Evolutionary conservation across 1,139 yeast species (phyloP).

Genomic region (Hyphopichia khmerensis): DNA sequence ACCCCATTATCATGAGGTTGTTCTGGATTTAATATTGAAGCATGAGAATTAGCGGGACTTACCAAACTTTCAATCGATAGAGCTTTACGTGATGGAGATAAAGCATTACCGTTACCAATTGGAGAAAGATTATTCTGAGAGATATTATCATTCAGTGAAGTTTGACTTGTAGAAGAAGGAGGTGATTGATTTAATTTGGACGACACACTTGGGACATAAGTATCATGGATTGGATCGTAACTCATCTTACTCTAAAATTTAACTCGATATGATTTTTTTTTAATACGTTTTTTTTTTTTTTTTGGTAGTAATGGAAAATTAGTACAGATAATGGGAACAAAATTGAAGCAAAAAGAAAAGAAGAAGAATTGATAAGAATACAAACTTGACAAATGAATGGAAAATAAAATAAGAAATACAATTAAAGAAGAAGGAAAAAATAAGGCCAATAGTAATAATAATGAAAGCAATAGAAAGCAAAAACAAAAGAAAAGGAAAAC

Average conservation of each 20-base stretch:
- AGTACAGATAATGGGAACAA: neutral
- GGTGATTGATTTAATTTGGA: neutral
- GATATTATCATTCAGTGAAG: neutral
- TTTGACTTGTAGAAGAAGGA: slow-evolving; percentile 1
- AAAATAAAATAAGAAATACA: neutral
- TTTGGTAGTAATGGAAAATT: neutral
- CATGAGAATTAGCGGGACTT: slow-evolving; percentile 7
- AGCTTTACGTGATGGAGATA: slow-evolving; percentile 9
- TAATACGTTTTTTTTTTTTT: too few species aligned
- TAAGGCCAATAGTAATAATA: too few species aligned
- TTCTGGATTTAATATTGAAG: slow-evolving; percentile 5
- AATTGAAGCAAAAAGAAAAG: neutral
- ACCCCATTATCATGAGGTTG: slow-evolving; percentile 6
- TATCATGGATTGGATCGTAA: slow-evolving; percentile 35
- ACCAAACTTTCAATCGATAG: slow-evolving; percentile 16
- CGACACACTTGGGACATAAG: slow-evolving; percentile 10
- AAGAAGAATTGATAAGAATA: neutral
- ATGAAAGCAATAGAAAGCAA: too few species aligned
- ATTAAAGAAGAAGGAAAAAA: neutral
- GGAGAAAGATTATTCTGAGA: neutral
- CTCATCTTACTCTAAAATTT: slow-evolving; percentile 20
- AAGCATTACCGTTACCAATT: neutral
- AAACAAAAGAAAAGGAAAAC: neutral
- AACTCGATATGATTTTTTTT: too few species aligned
- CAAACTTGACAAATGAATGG: neutral